Evolutionary conservation across 805 yeast species (phyloP).

Genomic region (Ogataea methylovora): DNA sequence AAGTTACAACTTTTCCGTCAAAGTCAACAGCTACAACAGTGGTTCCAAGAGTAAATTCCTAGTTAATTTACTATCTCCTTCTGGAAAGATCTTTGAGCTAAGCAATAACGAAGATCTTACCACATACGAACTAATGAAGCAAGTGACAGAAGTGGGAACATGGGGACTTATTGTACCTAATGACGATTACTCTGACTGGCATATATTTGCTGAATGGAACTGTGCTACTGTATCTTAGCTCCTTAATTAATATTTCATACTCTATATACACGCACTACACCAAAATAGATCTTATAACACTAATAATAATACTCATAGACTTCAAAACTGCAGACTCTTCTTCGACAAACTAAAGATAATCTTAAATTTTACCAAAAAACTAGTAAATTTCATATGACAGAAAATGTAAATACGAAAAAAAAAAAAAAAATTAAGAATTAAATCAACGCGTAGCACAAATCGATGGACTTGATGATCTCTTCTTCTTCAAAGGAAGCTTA

Average conservation of each 20-base stretch:
- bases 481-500: too few relatives aligned
- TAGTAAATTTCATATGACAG: too few relatives aligned
- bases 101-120: constrained; percentile 28
- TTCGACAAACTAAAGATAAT: too few relatives aligned
- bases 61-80: constrained; percentile 67
- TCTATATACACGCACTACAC: neutral
- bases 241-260: too few relatives aligned
- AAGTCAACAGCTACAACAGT: constrained; percentile 38
- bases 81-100: constrained; percentile 67
- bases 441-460: too few relatives aligned
- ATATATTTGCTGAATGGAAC: constrained; percentile 88
- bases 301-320: too few relatives aligned
- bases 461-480: too few relatives aligned
- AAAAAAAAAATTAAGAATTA: too few relatives aligned
- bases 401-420: too few relatives aligned
- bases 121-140: constrained; percentile 49
- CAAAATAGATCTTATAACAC: neutral
- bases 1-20: constrained; percentile 56
- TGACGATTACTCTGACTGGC: constrained; percentile 74
- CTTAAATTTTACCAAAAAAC: too few relatives aligned
- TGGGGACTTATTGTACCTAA: constrained; percentile 82
- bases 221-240: constrained; percentile 31
- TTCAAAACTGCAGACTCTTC: too few relatives aligned
- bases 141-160: constrained; percentile 63
- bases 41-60: constrained; percentile 34